Conservation (phyloP, 2,329 filamentous ascomycete genomes). For the Aureobasidium zeae region DNA sequence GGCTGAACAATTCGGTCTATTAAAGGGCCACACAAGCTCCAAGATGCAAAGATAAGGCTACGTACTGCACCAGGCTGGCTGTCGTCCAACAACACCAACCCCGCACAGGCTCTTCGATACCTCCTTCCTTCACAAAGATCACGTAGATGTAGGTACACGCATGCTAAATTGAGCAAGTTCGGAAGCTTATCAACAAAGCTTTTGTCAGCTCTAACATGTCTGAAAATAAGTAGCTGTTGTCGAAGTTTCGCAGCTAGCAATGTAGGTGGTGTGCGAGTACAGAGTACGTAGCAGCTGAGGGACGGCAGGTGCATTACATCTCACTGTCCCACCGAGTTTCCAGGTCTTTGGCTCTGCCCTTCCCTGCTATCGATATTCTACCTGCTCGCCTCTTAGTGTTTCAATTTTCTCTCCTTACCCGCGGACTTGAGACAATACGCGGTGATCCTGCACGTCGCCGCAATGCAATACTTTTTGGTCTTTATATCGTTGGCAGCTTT, state of each 20-base stretch:
- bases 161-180: constrained; percentile 1
- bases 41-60: not conserved
- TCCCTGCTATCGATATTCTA: not conserved
- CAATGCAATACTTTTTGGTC: not conserved
- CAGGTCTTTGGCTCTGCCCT: not conserved
- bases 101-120: not conserved
- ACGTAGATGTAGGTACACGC: too few relatives aligned
- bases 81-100: not conserved
- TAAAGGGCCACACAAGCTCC: too few relatives aligned
- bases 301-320: constrained; percentile 1
- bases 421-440: not conserved
- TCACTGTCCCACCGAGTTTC: constrained; percentile 6
- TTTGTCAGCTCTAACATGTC: constrained; percentile 3
- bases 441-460: not conserved
- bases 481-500: not conserved
- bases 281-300: constrained; percentile 9
- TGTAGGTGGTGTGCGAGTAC: not conserved
- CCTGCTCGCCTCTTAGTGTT: constrained; percentile 1
- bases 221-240: not conserved
- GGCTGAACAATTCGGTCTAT: too few relatives aligned
- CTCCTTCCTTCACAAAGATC: not conserved
- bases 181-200: not conserved
- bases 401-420: too few relatives aligned
- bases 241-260: not conserved
- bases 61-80: too few relatives aligned